Evolutionary conservation across 768 basidiomycete species (phyloP), one percentile per base, ranked within the genome.

Genomic region (Cytidiella melzeri): DNA sequence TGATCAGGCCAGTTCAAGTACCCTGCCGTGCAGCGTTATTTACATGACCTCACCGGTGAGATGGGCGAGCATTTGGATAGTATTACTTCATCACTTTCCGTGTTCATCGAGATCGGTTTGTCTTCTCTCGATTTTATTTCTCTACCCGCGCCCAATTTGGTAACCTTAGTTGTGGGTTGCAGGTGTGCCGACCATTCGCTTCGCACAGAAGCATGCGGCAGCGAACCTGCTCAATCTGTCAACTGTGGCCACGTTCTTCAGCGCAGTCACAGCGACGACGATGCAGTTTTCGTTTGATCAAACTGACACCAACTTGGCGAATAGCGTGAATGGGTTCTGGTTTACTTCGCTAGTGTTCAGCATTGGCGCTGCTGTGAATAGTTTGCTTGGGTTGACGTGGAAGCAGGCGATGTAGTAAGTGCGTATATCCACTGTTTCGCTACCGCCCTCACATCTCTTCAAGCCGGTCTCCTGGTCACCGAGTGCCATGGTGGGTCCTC

Each of bases 341-440:
- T 86, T 86, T 55, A 73, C 77, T 3, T 84, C 82, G 9, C 63
- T 87, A 51, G 83, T 87, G 4, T 85, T 87, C 65, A 84, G 81
- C 54, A 85, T 85, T 50, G 83, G 76, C 18, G 81, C 84, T 2
- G 83, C 84, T 20, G 84, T 86, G 27, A 87, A 86, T 63, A 82
- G 79, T 61, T 66, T 86, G 19, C 67, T 87, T 13, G 84, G 84
- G 36, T 64, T 87, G 41, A 84, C 83, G 0, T 87, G 84, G 84
- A 84, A 83, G 60, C 83, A 84, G 59, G 83, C 84, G 0, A 84
- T 85, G 83, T 86, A 86, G 84, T 86, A 64, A 55, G 83, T 76
- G 19, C 12, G 19, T 4, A 39, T 3, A 13, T n/a, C 2, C n/a
- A 26, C 20, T 20, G 30, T 23, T 38, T 30, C 15, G 40, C 1